phyloP scores from a whole-genome alignment of 2,329 filamentous ascomycete genomes.

The Ceratocystis lukuohia region DNA sequence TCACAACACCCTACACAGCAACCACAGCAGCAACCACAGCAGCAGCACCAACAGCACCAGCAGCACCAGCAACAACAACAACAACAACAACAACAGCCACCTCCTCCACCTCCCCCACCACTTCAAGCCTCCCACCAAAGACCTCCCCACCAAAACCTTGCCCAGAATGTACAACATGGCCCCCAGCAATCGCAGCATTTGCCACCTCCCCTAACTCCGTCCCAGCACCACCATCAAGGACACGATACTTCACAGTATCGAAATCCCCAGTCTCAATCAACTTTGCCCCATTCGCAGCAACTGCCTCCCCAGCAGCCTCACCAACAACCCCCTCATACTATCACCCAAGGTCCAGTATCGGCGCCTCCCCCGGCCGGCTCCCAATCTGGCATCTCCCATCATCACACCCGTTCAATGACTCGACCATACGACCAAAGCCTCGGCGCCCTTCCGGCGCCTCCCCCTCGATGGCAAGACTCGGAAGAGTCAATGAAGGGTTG shows the following conservation, averaged over 20 bases:
- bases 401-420: constrained; percentile 20
- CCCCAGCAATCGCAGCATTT: constrained; percentile 20
- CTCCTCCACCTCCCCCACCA: constrained; percentile 25
- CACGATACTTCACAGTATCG: background rate
- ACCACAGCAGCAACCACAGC: constrained; percentile 11
- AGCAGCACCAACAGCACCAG: constrained; percentile 20
- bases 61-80: constrained; percentile 11
- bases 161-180: background rate
- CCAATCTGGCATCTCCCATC: constrained; percentile 12
- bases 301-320: background rate
- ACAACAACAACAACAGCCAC: constrained; percentile 21
- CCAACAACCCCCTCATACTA: background rate
- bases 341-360: constrained; percentile 1
- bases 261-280: constrained; percentile 3
- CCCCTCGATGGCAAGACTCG: constrained; percentile 51
- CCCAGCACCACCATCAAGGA: constrained; percentile 20
- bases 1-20: constrained; percentile 24
- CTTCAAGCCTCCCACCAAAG: constrained; percentile 26
- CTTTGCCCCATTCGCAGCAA: background rate
- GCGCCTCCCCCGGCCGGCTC: constrained; percentile 19
- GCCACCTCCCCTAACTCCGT: constrained; percentile 25
- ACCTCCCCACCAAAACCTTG: constrained; percentile 22
- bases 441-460: constrained; percentile 47
- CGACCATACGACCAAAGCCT: constrained; percentile 25
- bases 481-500: constrained; percentile 61